Percentiles rank a stretch among this genome's conserved stretches.
Conservation (phyloP, 108 stramenopile genomes). For the Bacterosira constricta region DNA sequence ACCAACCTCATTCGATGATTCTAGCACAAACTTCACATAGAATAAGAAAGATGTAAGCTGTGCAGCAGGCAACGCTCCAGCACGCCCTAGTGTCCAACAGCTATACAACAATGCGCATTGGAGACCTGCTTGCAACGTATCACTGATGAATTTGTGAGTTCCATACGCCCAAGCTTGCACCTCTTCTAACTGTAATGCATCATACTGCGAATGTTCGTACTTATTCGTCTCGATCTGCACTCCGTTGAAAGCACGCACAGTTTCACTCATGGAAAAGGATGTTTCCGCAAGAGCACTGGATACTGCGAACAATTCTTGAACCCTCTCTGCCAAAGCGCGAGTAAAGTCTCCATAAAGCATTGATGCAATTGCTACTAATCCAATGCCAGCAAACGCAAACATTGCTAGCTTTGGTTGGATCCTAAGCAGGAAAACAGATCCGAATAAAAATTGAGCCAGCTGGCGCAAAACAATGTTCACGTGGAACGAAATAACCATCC, state of each 20-base stretch:
- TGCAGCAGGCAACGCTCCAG: conserved; percentile 64
- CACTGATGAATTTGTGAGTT: conserved; percentile 80
- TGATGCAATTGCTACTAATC: conserved; percentile 65
- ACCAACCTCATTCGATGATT: conserved; percentile 84
- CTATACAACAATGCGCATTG: conserved; percentile 64
- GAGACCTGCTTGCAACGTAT: conserved; percentile 67
- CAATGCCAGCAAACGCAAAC: conserved; percentile 74
- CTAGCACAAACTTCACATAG: conserved; percentile 82
- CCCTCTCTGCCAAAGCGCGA: conserved; percentile 67
- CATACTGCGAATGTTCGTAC: conserved; percentile 74
- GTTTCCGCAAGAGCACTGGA: conserved; percentile 86
- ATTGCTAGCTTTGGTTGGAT: conserved; percentile 70
- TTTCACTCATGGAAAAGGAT: conserved; percentile 85
- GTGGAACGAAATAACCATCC: conserved; percentile 81
- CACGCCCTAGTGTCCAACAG: conserved; percentile 70
- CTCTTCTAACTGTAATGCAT: conserved; percentile 79
- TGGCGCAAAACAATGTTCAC: conserved; percentile 85
- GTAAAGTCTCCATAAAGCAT: conserved; percentile 78
- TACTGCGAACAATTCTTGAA: conserved; percentile 79
- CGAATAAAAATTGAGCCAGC: conserved; percentile 80
- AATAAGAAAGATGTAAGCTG: conserved; percentile 82
- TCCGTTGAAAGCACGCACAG: conserved; percentile 83
- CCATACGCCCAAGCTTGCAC: conserved; percentile 90
- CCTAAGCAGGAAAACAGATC: conserved; percentile 64
- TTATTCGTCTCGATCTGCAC: conserved; percentile 63